Base-by-base conservation (phyloP, 139 green algal species). In the Chlorella sp. region DNA sequence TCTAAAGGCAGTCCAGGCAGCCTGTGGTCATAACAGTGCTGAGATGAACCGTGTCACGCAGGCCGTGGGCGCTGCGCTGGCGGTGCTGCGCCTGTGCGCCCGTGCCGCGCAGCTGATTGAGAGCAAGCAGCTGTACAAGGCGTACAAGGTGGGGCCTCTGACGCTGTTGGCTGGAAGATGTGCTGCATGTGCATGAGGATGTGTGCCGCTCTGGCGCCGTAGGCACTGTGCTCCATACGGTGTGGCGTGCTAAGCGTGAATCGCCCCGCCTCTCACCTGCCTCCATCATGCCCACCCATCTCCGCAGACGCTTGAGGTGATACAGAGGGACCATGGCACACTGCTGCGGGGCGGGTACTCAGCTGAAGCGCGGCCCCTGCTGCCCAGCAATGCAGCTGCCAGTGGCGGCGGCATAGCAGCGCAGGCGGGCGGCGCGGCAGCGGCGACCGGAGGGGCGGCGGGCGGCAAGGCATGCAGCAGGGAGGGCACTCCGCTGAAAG, bases 81-180 rank as follows among this genome's bases (percentile, higher is more conserved):
- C 73, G 32, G 82, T 96, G 78, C 88, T 96, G 57, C 63, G 86
- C 57, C 78, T 87, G 79, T 94, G 91, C 64, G 56, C 89, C 23
- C 39, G 71, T 3, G 90, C 88, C 0, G 86, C 81, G 15, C 65
- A 85, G 69, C 84, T 89, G 28, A 80, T 94, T 4, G 74, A 89
- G 7, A 70, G 86, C 69, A 78, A 81, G 32, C 83, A 90, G 83
- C 87, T 96, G 65, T 95, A 92, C 81, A 88, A 89, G 25, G 92
- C 93, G 0, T 88, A 92, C 73, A 85, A 85, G 51, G 51, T 60
- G 51, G 21, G 51, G 21, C 12, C 12, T 3, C 21, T 60, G 51
- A 17, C 11, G 7, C 11, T 55, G 44, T 11, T 11, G 44, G 44
- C 11, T 7, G 7, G 44, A 55, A 11, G n/a, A n/a, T n/a, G n/a